Evolutionary conservation across 495 filamentous ascomycete genomes (phyloP).

Genomic region (Lophiotrema nucula): DNA sequence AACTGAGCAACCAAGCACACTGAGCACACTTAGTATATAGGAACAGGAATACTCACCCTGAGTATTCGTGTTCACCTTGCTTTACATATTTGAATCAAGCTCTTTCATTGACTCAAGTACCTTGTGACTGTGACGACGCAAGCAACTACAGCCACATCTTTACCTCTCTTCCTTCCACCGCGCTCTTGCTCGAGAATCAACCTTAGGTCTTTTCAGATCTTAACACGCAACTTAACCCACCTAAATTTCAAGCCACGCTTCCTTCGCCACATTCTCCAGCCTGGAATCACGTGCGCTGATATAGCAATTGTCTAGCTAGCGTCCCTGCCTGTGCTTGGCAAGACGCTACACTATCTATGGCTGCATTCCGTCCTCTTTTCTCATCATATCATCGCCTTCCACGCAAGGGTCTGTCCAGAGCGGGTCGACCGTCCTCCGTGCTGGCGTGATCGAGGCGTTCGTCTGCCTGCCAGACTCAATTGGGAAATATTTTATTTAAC

Average conservation of each 20-base stretch:
- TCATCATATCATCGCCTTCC: conserved; percentile 1
- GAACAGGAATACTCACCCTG: too few species aligned
- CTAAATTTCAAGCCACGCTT: conserved; percentile 4
- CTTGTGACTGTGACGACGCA: too few species aligned
- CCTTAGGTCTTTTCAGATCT: too few species aligned
- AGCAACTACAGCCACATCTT: too few species aligned
- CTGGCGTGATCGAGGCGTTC: not conserved
- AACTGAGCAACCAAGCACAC: too few species aligned
- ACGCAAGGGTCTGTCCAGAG: not conserved
- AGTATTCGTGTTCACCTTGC: too few species aligned
- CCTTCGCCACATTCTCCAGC: conserved; percentile 1
- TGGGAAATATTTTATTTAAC: conserved; percentile 1
- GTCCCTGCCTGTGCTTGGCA: conserved; percentile 1
- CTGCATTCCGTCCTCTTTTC: conserved; percentile 2
- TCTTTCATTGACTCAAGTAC: too few species aligned
- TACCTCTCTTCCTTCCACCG: too few species aligned
- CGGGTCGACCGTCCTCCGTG: not conserved
- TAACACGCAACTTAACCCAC: conserved; percentile 1
- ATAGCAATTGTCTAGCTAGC: conserved; percentile 3
- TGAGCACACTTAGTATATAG: too few species aligned
- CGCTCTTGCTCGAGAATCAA: too few species aligned
- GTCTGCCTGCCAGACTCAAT: not conserved
- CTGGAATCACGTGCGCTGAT: not conserved
- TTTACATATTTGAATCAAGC: too few species aligned
- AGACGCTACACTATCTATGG: conserved; percentile 2